Conservation (phyloP, 2,329 filamentous ascomycete genomes). For the Ophiostoma sp. region DNA sequence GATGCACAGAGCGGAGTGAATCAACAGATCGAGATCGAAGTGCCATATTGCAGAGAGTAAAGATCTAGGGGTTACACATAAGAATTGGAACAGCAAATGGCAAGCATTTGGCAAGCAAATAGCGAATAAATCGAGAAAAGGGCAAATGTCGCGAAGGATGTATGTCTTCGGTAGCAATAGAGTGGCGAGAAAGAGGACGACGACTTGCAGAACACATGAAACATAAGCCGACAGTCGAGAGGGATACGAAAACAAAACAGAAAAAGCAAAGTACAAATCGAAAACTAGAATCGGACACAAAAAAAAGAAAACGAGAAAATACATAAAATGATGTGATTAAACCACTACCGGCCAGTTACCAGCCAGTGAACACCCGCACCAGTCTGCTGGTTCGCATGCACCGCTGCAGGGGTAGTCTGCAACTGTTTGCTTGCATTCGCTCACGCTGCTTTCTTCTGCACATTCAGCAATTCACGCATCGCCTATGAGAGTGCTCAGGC, state of each 20-base stretch:
- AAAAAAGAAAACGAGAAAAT: neutral
- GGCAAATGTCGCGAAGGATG: neutral
- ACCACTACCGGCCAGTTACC: neutral
- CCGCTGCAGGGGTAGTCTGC: slow-evolving; percentile 8
- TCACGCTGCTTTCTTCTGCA: neutral
- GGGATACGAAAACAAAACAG: neutral
- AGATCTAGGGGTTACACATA: neutral
- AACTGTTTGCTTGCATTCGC: neutral
- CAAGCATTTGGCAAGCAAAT: neutral
- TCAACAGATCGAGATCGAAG: neutral
- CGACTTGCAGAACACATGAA: neutral
- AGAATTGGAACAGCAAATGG: neutral
- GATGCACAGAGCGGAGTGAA: neutral
- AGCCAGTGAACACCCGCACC: neutral
- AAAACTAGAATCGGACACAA: neutral
- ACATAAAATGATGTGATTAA: neutral
- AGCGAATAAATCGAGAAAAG: neutral
- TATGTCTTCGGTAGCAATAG: neutral
- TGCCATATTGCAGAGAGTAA: neutral
- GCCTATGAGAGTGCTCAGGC: neutral
- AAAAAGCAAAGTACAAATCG: neutral
- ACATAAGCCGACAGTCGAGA: no score
- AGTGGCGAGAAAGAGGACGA: neutral
- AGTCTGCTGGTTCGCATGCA: neutral
- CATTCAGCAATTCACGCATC: neutral